Evolutionary conservation across 108 stramenopile species (phyloP).

Genomic region (Nitzschia palea): DNA sequence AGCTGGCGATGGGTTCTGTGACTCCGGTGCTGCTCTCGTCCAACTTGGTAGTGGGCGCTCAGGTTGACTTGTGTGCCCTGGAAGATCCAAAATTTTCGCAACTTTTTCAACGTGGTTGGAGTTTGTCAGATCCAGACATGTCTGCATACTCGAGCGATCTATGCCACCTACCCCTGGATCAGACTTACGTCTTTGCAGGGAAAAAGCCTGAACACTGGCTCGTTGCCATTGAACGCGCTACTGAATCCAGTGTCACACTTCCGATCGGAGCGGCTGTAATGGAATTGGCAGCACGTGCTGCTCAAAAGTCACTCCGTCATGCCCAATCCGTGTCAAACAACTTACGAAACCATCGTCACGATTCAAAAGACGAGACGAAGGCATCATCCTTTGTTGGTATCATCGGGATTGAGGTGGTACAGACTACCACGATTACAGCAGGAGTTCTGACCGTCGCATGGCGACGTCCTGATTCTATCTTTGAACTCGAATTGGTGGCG

Average conservation of each 20-base stretch:
- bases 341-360: constrained; percentile 41
- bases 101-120: constrained; percentile 58
- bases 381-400: constrained; percentile 25
- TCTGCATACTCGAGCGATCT: constrained; percentile 33
- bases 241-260: constrained; percentile 70
- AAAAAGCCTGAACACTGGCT: constrained; percentile 43
- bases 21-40: constrained; percentile 15
- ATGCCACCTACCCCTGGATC: constrained; percentile 74
- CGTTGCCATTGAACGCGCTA: constrained; percentile 72
- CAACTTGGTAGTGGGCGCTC: constrained; percentile 33
- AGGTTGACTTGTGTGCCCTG: constrained; percentile 33
- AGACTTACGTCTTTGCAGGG: constrained; percentile 51
- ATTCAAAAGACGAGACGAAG: constrained; percentile 23
- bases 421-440: background rate
- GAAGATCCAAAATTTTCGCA: constrained; percentile 57
- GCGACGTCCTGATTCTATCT: constrained; percentile 70
- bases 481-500: constrained; percentile 57
- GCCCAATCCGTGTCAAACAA: constrained; percentile 49
- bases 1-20: constrained; percentile 11
- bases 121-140: constrained; percentile 69
- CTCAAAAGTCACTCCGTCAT: constrained; percentile 49
- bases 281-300: constrained; percentile 46
- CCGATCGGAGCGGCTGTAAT: constrained; percentile 72
- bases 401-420: constrained; percentile 9
- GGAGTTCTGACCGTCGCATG: constrained; percentile 29